Evolutionary conservation across 2,329 filamentous ascomycete species (phyloP), one percentile per base, ranked within the genome.

Genomic region (Penicillium sp.): DNA sequence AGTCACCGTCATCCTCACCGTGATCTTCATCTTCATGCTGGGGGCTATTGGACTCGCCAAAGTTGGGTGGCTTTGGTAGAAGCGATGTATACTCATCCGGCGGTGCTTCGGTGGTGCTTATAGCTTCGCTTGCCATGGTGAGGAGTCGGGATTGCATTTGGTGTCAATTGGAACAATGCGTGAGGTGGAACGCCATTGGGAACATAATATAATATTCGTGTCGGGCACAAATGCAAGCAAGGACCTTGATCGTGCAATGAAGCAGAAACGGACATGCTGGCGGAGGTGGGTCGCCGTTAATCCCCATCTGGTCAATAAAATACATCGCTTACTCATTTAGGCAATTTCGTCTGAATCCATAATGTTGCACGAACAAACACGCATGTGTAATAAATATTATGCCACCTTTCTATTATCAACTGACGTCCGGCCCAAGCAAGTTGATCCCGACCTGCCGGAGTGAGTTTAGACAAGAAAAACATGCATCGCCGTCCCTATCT

Each of bases 41-140:
- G 24, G 63, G 16, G 24, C 30, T 47, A 24, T 43, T 30, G n/a
- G 56, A 12, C 28, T 42, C 47, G 26, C 60, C 57, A 26, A 54
- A 18, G 18, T 61, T 57, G 3, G 62, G 51, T 2, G 63, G 61
- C 14, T 64, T 66, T 9, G 66, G 61, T 12, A 71, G 59, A 8
- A 71, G 65, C 16, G 62, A 60, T n/a, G 68, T 67, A 54, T 66
- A 64, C 45, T 71, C 68, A 21, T 58, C 62, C 3, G 64, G 56
- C 5, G 16, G 20, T n/a, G n/a, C n/a, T n/a, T n/a, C n/a, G n/a
- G n/a, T 6, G 5, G 42, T 46, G 28, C 20, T 16, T 47, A 16
- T n/a, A 28, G 3, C 14, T 12, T 45, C 21, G 23, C 14, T 40
- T 16, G 52, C 30, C 52, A 54, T 54, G 52, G 6, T 47, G 52